Base-by-base conservation (phyloP, 2,329 filamentous ascomycete genomes). In the Penicillium vulpinum region DNA sequence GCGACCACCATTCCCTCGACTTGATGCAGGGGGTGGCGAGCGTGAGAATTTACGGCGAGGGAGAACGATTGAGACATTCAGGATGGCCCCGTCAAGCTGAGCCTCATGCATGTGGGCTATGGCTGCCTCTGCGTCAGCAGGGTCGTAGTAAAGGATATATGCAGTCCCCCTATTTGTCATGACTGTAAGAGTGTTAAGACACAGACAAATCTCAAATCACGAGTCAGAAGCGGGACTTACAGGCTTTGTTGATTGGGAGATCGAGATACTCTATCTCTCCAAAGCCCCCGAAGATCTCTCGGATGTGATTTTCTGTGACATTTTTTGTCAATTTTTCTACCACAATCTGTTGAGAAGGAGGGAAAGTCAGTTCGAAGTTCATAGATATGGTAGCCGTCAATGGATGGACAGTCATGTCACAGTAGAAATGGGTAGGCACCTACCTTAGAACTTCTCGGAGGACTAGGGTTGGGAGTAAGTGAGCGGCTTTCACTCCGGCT, bases 31-130 rank as follows among this genome's bases (percentile, higher is more conserved):
- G 1, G 91, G 91, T 16, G 92, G 92, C 44, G 89, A 86, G 18
- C 86, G 86, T 7, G 90, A 92, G 68, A 96, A 90, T 66, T 91
- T 91, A 67, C 89, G 87, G 48, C 89, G 85, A 0, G 91, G 91
- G 35, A 96, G 81, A 26, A 96, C 91, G 63, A 97, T 94, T 43
- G 90, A 94, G 47, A 97, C 92, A 68, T 88, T 89, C 69, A 97
- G 87, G 38, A 86, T 81, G 22, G 88, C 85, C 50, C 92, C 92
- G 73, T 97, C 92, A 28, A 96, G 78, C 70, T 96, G 90, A n/a
- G 90, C 91, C 77, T 99, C 94, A 75, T 99, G 94, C 94, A 99
- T 97, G 72, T 96, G 90, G 18, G 92, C 86, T 66, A 97, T 95
- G 28, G 94, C 94, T 15, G 86, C 82, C 75, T 97, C 91, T 24